Evolutionary conservation across 164 flowering plant genomes (phyloP), one percentile per base, ranked within the genome.

Genomic region (Cinnamomum micranthum): DNA sequence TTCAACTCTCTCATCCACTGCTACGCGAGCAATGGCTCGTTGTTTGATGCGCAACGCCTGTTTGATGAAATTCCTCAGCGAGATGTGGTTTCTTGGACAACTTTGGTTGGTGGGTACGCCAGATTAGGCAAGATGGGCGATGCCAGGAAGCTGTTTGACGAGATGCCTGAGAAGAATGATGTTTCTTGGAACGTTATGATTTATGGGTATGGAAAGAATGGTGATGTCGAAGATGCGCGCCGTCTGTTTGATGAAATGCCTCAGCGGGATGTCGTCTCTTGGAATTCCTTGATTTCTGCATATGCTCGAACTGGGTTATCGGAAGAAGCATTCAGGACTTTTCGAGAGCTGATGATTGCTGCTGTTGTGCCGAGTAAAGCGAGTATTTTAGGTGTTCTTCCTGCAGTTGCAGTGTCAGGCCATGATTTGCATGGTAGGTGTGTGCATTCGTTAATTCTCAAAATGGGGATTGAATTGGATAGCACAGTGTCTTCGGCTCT

Each of bases 151-250:
- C 28, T 76, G 78, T 86, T 80, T 73, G 85, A 84, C 65, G 23
- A 47, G 72, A 88, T 88, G 88, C 76, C 76, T 1, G 83, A 76
- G 70, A 85, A 76, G 22, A 81, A 84, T 62, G 69, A 80, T 0
- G 76, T 86, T 10, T 68, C 89, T 0, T 84, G 82, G 84, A 77
- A 81, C 10, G 84, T 87, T 24, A 88, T 88, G 88, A 84, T 86
- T 50, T 55, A 71, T 58, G 78, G 78, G 67, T 72, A 66, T 25
- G 78, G 78, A 22, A 76, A 59, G 66, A 24, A 59, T 23, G 78
- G 75, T 1, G 75, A 71, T 72, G 71, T 58, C 0, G 27, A 71
- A 15, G 71, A 66, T 41, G 78, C 78, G 11, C 50, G 64, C 24
- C 24, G 28, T 28, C 7, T 31, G 50, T 76, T 76, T 65, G 41